Evolutionary conservation across 1,284 basidiomycete species (phyloP).

Genomic region (Boletellus deceptivus): DNA sequence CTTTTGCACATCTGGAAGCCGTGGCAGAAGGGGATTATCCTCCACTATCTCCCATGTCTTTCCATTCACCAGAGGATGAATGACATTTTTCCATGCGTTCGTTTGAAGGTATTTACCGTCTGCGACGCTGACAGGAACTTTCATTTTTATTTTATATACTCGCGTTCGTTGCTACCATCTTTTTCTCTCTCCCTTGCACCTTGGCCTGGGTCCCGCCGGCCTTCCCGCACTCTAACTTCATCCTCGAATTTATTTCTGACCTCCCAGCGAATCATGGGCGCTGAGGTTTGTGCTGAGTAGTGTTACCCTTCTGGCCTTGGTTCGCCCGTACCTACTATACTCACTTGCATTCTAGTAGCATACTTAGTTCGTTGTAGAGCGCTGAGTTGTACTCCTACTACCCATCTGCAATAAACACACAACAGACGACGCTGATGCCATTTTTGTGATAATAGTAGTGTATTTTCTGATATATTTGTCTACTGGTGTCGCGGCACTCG

Average conservation of each 20-base stretch:
- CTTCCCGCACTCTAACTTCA: constrained; percentile 1
- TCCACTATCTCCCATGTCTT: constrained; percentile 70
- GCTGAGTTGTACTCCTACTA: constrained; percentile 36
- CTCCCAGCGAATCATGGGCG: constrained; percentile 16
- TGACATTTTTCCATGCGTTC: constrained; percentile 26
- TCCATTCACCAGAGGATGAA: constrained; percentile 53
- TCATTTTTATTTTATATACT: constrained; percentile 30
- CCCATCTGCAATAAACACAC: constrained; percentile 26
- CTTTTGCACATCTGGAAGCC: constrained; percentile 75
- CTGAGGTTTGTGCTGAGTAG: constrained; percentile 11
- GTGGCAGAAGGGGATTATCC: constrained; percentile 73
- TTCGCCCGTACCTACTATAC: constrained; percentile 30
- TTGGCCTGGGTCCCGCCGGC: constrained; percentile 17
- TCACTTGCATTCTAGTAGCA: constrained; percentile 34
- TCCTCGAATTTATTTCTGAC: constrained; percentile 12
- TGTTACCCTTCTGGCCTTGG: constrained; percentile 16
- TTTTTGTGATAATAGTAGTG: constrained; percentile 8
- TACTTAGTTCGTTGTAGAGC: constrained; percentile 35
- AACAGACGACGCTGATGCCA: constrained; percentile 13
- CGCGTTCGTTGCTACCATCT: constrained; percentile 32
- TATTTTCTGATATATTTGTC: constrained; percentile 8
- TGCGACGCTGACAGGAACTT: constrained; percentile 18
- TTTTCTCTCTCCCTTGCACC: constrained; percentile 13
- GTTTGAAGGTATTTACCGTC: constrained; percentile 26
- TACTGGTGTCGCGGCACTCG: neutral